Base-by-base conservation (phyloP, 805 yeast species). In the Sugiyamaella marilandica region DNA sequence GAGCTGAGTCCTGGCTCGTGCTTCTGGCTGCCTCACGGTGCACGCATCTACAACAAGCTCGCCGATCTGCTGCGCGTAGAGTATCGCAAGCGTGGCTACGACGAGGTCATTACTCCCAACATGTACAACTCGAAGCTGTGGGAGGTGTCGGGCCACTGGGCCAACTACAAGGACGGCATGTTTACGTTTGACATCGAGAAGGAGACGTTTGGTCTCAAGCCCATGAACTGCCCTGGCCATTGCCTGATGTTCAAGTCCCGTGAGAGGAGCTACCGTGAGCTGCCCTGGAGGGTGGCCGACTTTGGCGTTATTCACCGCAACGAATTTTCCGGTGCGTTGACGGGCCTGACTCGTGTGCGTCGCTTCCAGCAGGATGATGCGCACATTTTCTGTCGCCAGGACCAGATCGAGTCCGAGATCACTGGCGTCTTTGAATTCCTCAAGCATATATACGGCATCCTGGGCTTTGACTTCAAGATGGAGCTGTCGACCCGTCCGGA, bases 101-200 rank as follows among this genome's bases (percentile, higher is more conserved):
- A 94, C 59, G 99, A 94, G 76, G 99, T 94, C 60, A 92, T 94
- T 69, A 91, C 99, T 57, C 99, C 99, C 66, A 94, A 94, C 77
- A 94, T 94, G 98, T 94, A 81, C 81, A 92, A 91, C 76, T 75
- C 97, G 56, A 92, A 92, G 73, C 79, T 94, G 65, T 94, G 99
- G 99, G 96, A 92, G 76, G 87, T 94, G 52, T 91, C 98, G 10
- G 99, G 99, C 61, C 99, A 94, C 73, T 94, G 98, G 99, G 95
- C 80, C 44, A 94, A 94, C 75, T 94, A 94, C 74, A 85, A 89
- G 70, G 99, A 94, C 70, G 89, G 94, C 72, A 94, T 94, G 99
- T 94, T 94, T 69, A 77, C 95, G 10, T 88, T 94, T 65, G 97
- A 91, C 52, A 96, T 92, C 60, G 99, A 94, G 74, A 94, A 94